Conservation (phyloP, 371 early-diverging fungal genomes). For the Saksenaea oblongispora region DNA sequence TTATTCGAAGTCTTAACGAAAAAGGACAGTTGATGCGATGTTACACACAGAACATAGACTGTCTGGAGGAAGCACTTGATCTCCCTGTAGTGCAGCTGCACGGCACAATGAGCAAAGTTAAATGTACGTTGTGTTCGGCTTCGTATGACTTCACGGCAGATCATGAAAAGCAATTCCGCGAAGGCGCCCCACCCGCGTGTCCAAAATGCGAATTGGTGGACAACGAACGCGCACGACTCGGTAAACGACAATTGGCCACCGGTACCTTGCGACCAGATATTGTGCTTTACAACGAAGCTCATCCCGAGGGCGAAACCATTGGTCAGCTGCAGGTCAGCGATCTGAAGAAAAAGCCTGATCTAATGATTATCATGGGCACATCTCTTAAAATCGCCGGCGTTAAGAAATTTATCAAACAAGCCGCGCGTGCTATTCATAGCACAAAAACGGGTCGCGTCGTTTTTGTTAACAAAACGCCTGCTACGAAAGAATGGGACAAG, state of each 20-base stretch:
- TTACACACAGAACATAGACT: slow-evolving; percentile 98
- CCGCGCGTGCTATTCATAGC: slow-evolving; percentile 72
- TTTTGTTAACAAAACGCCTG: slow-evolving; percentile 64
- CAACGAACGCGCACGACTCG: slow-evolving; percentile 59
- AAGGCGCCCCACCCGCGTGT: slow-evolving; percentile 78
- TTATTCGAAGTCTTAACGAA: slow-evolving; percentile 76
- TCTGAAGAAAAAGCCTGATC: slow-evolving; percentile 75
- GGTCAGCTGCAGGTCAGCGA: slow-evolving; percentile 69
- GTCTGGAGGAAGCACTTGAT: slow-evolving; percentile 78
- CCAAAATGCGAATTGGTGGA: slow-evolving; percentile 70
- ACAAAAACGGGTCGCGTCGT: slow-evolving; percentile 55
- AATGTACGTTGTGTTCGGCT: slow-evolving; percentile 81
- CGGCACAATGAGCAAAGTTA: slow-evolving; percentile 84
- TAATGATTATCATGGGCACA: slow-evolving; percentile 98
- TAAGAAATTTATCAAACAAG: slow-evolving; percentile 84
- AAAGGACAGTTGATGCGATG: slow-evolving; percentile 79
- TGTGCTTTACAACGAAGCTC: slow-evolving; percentile 97
- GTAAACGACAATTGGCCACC: slow-evolving; percentile 74
- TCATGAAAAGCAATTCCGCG: slow-evolving; percentile 57
- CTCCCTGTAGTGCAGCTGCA: slow-evolving; percentile 88
- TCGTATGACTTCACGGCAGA: slow-evolving; percentile 60
- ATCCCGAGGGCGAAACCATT: slow-evolving; percentile 88
- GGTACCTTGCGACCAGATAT: slow-evolving; percentile 95
- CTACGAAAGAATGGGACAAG: slow-evolving; percentile 79
- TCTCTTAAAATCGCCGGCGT: slow-evolving; percentile 95